Conservation (phyloP, 306 rosid species). For the Glycyrrhiza uralensis region DNA sequence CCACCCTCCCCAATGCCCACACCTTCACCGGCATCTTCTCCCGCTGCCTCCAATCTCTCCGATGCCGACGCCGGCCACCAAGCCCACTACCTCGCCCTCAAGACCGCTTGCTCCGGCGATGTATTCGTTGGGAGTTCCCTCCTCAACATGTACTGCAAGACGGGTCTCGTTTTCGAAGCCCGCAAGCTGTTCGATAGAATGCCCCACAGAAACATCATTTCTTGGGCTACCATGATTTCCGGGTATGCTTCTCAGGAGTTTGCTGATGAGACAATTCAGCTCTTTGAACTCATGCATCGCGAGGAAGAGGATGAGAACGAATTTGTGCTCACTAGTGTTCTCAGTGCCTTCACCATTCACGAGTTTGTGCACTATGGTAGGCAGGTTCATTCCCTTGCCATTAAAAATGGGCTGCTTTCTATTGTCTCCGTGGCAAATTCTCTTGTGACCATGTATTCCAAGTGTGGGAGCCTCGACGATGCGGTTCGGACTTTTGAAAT, state of each 20-base stretch:
- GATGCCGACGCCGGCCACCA: slow-evolving; percentile 53
- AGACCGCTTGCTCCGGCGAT: slow-evolving; percentile 42
- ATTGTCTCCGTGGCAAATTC: slow-evolving; percentile 69
- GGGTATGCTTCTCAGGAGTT: slow-evolving; percentile 53
- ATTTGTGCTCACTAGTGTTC: slow-evolving; percentile 57
- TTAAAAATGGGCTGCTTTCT: slow-evolving; percentile 50
- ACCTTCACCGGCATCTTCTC: slow-evolving; percentile 64
- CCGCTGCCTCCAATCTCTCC: slow-evolving; percentile 39
- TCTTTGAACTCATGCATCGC: slow-evolving; percentile 43
- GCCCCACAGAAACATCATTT: slow-evolving; percentile 54
- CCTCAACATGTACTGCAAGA: slow-evolving; percentile 59
- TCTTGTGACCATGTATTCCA: slow-evolving; percentile 77
- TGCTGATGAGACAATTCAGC: slow-evolving; percentile 48
- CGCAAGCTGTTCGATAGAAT: slow-evolving; percentile 74
- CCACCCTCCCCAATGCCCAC: slow-evolving; percentile 53
- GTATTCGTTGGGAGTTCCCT: slow-evolving; percentile 82
- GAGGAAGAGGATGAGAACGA: slow-evolving; percentile 44
- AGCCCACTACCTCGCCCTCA: slow-evolving; percentile 54
- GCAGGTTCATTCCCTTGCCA: slow-evolving; percentile 70
- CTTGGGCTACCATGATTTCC: slow-evolving; percentile 85
- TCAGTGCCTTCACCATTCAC: slow-evolving; percentile 47
- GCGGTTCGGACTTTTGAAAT: slow-evolving; percentile 58
- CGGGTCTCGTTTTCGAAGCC: slow-evolving; percentile 50
- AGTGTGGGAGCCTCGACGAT: slow-evolving; percentile 72
- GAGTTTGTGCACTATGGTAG: slow-evolving; percentile 48